phyloP scores from a whole-genome alignment of 805 yeast genomes.

The Kazachstania psychrophila region DNA sequence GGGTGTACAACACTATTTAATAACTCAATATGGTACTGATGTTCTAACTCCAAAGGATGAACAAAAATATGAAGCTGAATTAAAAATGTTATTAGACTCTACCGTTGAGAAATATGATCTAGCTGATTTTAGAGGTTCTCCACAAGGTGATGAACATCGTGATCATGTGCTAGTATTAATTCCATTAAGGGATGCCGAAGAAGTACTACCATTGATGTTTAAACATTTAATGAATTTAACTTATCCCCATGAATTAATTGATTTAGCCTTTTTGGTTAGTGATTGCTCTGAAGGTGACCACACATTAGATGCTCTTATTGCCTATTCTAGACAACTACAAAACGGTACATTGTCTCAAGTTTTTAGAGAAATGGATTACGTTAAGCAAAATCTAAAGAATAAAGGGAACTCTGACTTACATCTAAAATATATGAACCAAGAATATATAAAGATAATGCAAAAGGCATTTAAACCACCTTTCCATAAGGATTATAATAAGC shows the following conservation, averaged over 20 bases:
- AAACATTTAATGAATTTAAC: conserved; percentile 79
- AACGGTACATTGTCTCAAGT: conserved; percentile 52
- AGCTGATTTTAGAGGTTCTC: conserved; percentile 44
- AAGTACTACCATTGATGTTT: conserved; percentile 73
- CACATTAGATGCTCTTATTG: conserved; percentile 56
- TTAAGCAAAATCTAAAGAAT: conserved; percentile 33
- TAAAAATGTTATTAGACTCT: conserved; percentile 35
- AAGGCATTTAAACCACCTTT: conserved; percentile 57
- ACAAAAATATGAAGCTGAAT: conserved; percentile 24
- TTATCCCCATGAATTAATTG: conserved; percentile 71
- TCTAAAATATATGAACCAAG: conserved; percentile 58
- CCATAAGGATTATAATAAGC: conserved; percentile 52
- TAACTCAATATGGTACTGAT: conserved; percentile 30
- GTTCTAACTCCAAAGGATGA: conserved; percentile 24
- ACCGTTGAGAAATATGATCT: conserved; percentile 56
- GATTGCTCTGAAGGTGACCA: conserved; percentile 64
- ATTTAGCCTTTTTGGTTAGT: conserved; percentile 69
- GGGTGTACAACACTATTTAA: conserved; percentile 32
- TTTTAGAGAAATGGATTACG: conserved; percentile 24
- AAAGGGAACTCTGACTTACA: conserved; percentile 55
- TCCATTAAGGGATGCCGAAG: conserved; percentile 73
- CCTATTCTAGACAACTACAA: conserved; percentile 59
- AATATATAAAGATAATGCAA: conserved; percentile 48
- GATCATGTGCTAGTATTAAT: conserved; percentile 63
- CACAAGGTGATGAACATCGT: conserved; percentile 40